Evolutionary conservation across 805 yeast genomes (phyloP).

Genomic region (Brettanomyces anomalus): DNA sequence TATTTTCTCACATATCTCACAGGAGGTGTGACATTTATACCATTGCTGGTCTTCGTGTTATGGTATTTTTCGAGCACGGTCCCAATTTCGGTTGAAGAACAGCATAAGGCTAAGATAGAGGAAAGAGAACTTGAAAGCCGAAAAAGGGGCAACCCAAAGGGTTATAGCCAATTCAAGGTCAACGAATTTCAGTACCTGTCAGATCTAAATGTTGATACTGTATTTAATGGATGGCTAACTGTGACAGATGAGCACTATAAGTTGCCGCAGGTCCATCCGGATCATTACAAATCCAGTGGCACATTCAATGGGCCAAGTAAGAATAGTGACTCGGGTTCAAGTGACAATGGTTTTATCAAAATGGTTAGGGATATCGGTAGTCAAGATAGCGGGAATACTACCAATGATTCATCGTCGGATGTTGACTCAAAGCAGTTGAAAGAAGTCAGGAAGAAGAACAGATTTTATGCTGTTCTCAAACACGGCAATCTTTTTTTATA

Average conservation of each 20-base stretch:
- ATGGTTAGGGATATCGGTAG: constrained; percentile 1
- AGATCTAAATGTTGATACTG: constrained; percentile 55
- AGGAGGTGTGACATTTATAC: constrained; percentile 81
- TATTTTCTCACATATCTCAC: constrained; percentile 44
- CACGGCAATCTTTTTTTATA: constrained; percentile 89
- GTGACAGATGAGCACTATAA: constrained; percentile 73
- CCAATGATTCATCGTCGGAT: constrained; percentile 18
- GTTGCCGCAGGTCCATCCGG: constrained; percentile 31
- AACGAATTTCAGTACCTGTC: constrained; percentile 56
- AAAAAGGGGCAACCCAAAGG: constrained; percentile 18
- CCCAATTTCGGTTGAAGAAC: constrained; percentile 15
- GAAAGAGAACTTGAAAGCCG: constrained; percentile 17
- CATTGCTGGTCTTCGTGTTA: constrained; percentile 37
- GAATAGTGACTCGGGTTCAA: constrained; percentile 3
- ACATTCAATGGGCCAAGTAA: constrained; percentile 1
- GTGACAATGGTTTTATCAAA: constrained; percentile 2
- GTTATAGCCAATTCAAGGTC: constrained; percentile 35
- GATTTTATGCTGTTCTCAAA: constrained; percentile 62
- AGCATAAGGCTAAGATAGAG: constrained; percentile 9
- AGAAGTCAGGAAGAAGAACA: constrained; percentile 41
- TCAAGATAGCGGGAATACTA: not conserved
- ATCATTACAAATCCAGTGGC: constrained; percentile 12
- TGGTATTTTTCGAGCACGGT: constrained; percentile 31
- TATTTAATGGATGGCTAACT: constrained; percentile 68
- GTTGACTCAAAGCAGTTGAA: constrained; percentile 30